Conservation (phyloP, 2,329 filamentous ascomycete genomes). For the Xylariales sp. region DNA sequence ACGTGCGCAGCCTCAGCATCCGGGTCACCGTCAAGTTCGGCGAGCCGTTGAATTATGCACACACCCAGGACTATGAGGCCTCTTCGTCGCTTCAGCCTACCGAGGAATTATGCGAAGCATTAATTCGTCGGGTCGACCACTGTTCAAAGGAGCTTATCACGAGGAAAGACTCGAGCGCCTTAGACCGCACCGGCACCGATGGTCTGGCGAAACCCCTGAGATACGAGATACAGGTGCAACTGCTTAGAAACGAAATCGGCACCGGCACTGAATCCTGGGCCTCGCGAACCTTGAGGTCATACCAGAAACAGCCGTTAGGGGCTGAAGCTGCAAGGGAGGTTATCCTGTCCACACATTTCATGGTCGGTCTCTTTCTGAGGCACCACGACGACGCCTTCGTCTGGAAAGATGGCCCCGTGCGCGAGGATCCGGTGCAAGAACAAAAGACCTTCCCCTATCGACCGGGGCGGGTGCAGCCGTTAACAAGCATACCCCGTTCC, state of each 20-base stretch:
- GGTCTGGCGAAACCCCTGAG: slow-evolving; percentile 56
- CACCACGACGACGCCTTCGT: slow-evolving; percentile 62
- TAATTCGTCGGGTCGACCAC: slow-evolving; percentile 64
- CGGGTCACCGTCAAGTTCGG: slow-evolving; percentile 60
- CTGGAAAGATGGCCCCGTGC: slow-evolving; percentile 59
- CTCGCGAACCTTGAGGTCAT: slow-evolving; percentile 61
- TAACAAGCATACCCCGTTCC: slow-evolving; percentile 59
- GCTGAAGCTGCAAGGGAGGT: slow-evolving; percentile 59
- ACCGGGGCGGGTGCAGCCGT: slow-evolving; percentile 57
- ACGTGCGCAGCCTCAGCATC: slow-evolving; percentile 52
- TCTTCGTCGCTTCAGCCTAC: slow-evolving; percentile 58
- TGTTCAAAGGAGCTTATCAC: slow-evolving; percentile 65
- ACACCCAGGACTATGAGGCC: slow-evolving; percentile 59
- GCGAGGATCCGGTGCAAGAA: slow-evolving; percentile 52
- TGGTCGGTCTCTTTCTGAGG: slow-evolving; percentile 62
- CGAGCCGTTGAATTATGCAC: slow-evolving; percentile 57
- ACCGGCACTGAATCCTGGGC: slow-evolving; percentile 56
- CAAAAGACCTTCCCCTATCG: slow-evolving; percentile 56
- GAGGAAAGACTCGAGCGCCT: slow-evolving; percentile 61
- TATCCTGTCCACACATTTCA: slow-evolving; percentile 61
- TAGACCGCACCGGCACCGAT: slow-evolving; percentile 54
- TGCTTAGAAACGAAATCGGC: slow-evolving; percentile 55
- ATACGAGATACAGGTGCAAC: slow-evolving; percentile 62
- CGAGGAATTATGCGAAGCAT: slow-evolving; percentile 60
- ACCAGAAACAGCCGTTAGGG: slow-evolving; percentile 61